Base-by-base conservation (phyloP, 2,329 filamentous ascomycete genomes). In the Chaetomiaceae sp. region DNA sequence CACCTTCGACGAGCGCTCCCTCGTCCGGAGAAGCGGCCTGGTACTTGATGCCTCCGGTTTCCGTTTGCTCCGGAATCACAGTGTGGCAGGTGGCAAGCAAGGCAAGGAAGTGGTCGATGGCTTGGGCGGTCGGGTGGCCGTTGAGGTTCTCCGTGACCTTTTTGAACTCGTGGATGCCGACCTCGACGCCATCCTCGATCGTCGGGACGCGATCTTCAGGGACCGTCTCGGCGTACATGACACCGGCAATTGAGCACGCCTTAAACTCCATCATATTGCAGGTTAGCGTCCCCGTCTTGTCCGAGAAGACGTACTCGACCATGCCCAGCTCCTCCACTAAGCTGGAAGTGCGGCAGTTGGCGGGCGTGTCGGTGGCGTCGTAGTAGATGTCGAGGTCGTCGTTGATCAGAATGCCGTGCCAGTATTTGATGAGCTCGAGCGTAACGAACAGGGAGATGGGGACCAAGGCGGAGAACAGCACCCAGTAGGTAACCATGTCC, bases 181-280 rank as follows among this genome's bases (percentile, higher is more conserved):
- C 75, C 58, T 88, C 86, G 12, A 80, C 73, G 8, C 84, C 86
- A 59, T 94, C 88, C 55, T 87, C 78, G n/a, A 82, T 72, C 1
- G 83, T 85, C 1, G 88, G 84, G 58, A 87, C 79, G 47, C 88
- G 81, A 62, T 98, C 93, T 65, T 98, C 93, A 0, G 93, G 85
- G 2, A 97, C 82, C 35, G 91, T 88, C 44, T 93, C 89, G 11
- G 88, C 86, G 62, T 98, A 98, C 67, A 95, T 91, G 43, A 97
- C 83, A 20, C 93, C 93, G 20, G 81, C 88, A 61, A 98, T 97
- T 0, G 86, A 86, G 60, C 87, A 94, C 66, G 97, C 89, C 63
- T 89, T 89, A 66, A 97, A 98, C 65, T 97, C 91, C 93, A 98
- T 97, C 76, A 88, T 83, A 62, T 97, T 97, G 69, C 90, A 95